Evolutionary conservation across 768 basidiomycete genomes (phyloP).

Genomic region (Filobasidium floriforme): DNA sequence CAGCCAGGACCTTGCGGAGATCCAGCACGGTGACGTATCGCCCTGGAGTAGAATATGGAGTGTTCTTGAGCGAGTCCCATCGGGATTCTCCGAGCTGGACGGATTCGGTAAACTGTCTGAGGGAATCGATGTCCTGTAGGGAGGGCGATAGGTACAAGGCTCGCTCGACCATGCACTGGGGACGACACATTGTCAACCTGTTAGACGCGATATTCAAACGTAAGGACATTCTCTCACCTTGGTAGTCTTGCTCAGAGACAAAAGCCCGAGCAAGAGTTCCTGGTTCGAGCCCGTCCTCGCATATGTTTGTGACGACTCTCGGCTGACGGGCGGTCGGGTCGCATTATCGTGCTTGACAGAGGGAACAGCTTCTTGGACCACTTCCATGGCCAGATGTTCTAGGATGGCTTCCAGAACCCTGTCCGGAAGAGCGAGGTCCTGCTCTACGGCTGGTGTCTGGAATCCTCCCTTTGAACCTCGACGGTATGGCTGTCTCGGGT

Average conservation of each 20-base stretch:
- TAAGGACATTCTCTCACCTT: not conserved
- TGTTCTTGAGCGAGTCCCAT: constrained; percentile 83
- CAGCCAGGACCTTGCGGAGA: constrained; percentile 52
- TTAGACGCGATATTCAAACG: not conserved
- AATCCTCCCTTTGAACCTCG: not conserved
- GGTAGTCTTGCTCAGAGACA: constrained; percentile 16
- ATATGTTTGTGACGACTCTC: not conserved
- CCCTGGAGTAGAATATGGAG: constrained; percentile 78
- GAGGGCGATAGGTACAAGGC: constrained; percentile 39
- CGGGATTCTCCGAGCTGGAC: constrained; percentile 61
- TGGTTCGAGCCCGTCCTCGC: not conserved
- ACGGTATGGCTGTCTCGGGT: not conserved
- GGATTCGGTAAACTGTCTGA: constrained; percentile 57
- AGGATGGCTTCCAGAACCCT: not conserved
- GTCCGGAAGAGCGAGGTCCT: not conserved
- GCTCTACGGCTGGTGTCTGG: not conserved
- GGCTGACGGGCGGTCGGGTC: not conserved
- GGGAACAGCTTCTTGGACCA: not conserved
- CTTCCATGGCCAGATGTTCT: not conserved
- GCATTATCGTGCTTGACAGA: not conserved
- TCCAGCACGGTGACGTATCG: constrained; percentile 75
- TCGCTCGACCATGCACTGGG: constrained; percentile 14
- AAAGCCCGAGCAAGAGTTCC: not conserved
- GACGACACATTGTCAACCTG: not conserved
- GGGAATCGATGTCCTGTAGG: constrained; percentile 48